phyloP scores from a whole-genome alignment of 78 protist species.

The Dictyostelium capitatum region DNA sequence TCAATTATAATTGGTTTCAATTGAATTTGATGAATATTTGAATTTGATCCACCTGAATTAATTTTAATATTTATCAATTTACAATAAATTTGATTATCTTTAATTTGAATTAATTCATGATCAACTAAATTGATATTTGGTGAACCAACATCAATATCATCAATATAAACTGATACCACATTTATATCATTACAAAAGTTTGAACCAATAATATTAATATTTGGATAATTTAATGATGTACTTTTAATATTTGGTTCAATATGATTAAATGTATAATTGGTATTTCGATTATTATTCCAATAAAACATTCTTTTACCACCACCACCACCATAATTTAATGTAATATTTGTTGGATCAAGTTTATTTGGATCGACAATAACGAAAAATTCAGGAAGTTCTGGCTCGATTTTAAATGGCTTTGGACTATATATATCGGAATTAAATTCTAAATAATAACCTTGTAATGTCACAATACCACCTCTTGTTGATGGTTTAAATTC shows the following conservation, averaged over 20 bases:
- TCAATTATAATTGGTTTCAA: background rate
- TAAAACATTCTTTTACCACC: background rate
- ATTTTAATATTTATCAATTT: background rate
- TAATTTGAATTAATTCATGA: background rate
- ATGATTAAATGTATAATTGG: slow-evolving; percentile 9
- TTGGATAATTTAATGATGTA: background rate
- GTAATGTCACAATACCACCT: background rate
- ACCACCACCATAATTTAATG: background rate
- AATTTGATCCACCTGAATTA: background rate
- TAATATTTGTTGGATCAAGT: background rate
- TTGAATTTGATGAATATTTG: background rate
- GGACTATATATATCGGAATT: background rate
- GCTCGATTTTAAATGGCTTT: background rate
- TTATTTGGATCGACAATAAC: background rate
- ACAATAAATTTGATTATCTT: background rate
- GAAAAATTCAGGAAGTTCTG: too few species aligned
- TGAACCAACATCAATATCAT: background rate
- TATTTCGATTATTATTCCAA: background rate
- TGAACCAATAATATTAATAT: background rate
- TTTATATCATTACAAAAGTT: background rate
- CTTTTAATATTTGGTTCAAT: background rate
- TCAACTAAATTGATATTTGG: background rate
- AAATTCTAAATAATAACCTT: background rate
- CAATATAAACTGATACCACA: background rate
- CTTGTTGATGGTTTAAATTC: background rate